Base-by-base conservation (phyloP, 352 stramenopile genomes). In the Blastocystis sp. region DNA sequence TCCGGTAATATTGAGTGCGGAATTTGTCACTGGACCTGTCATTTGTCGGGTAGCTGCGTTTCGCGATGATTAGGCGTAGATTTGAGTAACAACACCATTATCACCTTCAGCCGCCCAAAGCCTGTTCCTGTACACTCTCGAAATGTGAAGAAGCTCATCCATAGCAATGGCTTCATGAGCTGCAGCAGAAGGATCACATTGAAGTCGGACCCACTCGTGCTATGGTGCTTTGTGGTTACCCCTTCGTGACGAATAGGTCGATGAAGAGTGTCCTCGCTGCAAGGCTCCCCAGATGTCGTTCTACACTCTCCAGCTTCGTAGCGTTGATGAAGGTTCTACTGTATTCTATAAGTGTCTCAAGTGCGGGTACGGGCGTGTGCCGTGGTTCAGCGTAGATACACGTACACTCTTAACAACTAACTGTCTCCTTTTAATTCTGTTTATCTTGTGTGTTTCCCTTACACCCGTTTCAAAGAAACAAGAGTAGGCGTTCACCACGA, bases 341-440 rank as follows among this genome's bases (percentile, higher is more conserved):
- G 97, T 99, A 9, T 99, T 99, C 91, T 99, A 99, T 91, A 96
- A 99, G 92, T 99, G 97, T 91, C 91, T 94, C 2, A 96, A 97
- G 89, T 99, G 97, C 87, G 93, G 93, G n/a, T 79, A 91, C 0
- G 70, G 3, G 21, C 1, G 4, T 21, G 34, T 38, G 9, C 24
- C 9, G 34, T 24, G n/a, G 9, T 62, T 81, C n/a, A 42, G n/a
- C 42, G 11, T 63, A 81, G 76, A 77, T 87, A 87, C 45, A 87
- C 62, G 34, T 87, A 87, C 40, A 77, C 76, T 38, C 76, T 77
- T 45, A 87, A 87, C 42, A 87, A 87, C 52, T 87, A 76, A 87
- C 21, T 21, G 28, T 60, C 14, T 21, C 60, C 28, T 34, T 34
- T 34, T 59, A 54, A 24, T 77, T 77, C 11, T 66, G 14, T 10